phyloP scores from a whole-genome alignment of 2,329 filamentous ascomycete genomes.

The Balansia obtecta region DNA sequence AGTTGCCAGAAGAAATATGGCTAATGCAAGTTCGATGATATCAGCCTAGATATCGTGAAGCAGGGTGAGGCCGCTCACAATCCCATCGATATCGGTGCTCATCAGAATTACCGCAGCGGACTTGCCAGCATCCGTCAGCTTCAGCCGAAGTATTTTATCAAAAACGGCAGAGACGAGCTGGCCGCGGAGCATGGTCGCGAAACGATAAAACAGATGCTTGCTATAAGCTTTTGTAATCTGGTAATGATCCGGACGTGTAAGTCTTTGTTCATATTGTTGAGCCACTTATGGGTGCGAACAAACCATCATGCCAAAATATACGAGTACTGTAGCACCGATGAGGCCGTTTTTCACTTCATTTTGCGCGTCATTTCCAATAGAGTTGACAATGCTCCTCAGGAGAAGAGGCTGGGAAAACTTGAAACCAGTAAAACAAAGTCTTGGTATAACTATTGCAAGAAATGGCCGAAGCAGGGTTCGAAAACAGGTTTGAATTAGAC shows the following conservation, averaged over 20 bases:
- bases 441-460: constrained; percentile 12
- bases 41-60: constrained; percentile 12
- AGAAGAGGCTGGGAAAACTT: constrained; percentile 20
- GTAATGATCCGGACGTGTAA: no score
- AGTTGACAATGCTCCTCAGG: constrained; percentile 9
- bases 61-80: constrained; percentile 4
- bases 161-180: constrained; percentile 10
- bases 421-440: constrained; percentile 15
- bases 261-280: no score
- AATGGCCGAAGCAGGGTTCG: constrained; percentile 5
- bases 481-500: constrained; percentile 1
- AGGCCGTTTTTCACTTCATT: not conserved
- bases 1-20: constrained; percentile 9
- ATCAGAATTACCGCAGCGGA: constrained; percentile 8
- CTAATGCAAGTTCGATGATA: constrained; percentile 9
- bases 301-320: constrained; percentile 12
- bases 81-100: constrained; percentile 8
- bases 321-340: constrained; percentile 9
- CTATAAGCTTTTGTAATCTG: constrained; percentile 1
- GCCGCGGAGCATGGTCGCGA: constrained; percentile 13
- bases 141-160: constrained; percentile 9
- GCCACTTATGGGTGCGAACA: no score
- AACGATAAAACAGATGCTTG: constrained; percentile 11
- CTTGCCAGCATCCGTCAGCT: constrained; percentile 7
- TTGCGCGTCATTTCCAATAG: no score